Evolutionary conservation across 345 rosid species (phyloP).

Genomic region (Corchorus capsularis): DNA sequence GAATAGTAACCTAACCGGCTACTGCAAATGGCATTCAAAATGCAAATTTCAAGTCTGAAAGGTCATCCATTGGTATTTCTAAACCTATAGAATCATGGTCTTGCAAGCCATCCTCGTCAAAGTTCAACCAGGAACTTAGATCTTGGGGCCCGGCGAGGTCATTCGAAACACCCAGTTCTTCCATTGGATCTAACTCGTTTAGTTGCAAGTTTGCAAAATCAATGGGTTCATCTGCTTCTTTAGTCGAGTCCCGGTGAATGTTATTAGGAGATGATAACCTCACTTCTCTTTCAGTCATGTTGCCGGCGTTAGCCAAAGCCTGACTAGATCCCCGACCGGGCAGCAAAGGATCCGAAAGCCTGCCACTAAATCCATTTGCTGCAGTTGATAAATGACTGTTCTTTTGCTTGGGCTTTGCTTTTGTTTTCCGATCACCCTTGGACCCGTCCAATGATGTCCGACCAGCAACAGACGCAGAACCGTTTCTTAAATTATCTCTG

Average conservation of each 20-base stretch:
- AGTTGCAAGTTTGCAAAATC: conserved; percentile 56
- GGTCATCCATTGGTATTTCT: conserved; percentile 94
- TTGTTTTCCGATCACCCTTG: conserved; percentile 40
- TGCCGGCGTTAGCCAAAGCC: conserved; percentile 15
- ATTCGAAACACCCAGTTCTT: conserved; percentile 36
- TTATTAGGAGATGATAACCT: conserved; percentile 21
- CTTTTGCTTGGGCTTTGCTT: conserved; percentile 68
- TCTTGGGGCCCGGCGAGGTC: conserved; percentile 52
- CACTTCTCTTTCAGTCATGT: conserved; percentile 16
- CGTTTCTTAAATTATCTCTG: conserved; percentile 38
- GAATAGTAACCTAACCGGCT: background rate
- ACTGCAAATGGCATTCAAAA: conserved; percentile 9
- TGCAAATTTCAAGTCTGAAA: conserved; percentile 47
- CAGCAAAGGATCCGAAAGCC: conserved; percentile 18
- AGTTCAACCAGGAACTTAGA: conserved; percentile 59
- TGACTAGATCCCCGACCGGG: conserved; percentile 29
- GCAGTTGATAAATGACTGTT: conserved; percentile 39
- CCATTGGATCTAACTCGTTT: conserved; percentile 56
- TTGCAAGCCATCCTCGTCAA: conserved; percentile 71
- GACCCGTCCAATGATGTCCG: conserved; percentile 26
- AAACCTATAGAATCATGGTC: conserved; percentile 78
- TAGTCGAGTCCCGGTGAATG: conserved; percentile 23
- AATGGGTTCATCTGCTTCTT: conserved; percentile 48
- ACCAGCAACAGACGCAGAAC: conserved; percentile 31
- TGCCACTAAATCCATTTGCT: conserved; percentile 30